A percentile compares a stretch with the other conserved stretches of the same genome.
These are phyloP conservation scores for Leccinum obscurum DNA, from an alignment of 768 basidiomycete species.

Conservation along the genomic window DNA sequence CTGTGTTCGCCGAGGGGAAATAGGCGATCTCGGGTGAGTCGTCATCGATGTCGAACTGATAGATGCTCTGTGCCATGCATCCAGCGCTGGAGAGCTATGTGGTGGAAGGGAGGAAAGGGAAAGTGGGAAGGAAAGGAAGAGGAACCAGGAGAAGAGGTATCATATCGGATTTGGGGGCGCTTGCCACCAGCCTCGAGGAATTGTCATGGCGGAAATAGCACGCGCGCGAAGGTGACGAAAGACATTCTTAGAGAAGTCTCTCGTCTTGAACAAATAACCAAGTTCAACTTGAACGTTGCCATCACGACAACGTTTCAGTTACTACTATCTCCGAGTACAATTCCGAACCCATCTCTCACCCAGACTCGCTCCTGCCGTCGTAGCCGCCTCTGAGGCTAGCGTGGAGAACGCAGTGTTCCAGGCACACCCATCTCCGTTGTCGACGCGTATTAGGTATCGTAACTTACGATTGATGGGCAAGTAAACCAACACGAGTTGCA, in stretches of 20 bases:
- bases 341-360: too few relatives aligned
- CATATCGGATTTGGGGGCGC: background rate
- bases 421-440: background rate
- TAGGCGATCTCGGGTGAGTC: conserved; percentile 65
- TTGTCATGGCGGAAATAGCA: conserved; percentile 27
- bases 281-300: background rate
- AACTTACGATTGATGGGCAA: background rate
- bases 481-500: conserved; percentile 10
- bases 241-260: background rate
- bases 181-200: conserved; percentile 33
- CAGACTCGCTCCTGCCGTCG: too few relatives aligned
- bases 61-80: conserved; percentile 31
- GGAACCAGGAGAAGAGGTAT: conserved; percentile 2
- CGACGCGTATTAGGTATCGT: background rate
- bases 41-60: conserved; percentile 56
- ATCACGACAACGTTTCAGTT: background rate
- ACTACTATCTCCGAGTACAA: too few relatives aligned
- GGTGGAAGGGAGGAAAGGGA: conserved; percentile 7
- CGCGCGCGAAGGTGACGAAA: conserved; percentile 15
- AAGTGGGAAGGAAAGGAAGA: conserved; percentile 10
- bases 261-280: background rate
- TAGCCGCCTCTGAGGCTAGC: background rate
- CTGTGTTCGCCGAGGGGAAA: conserved; percentile 57
- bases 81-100: conserved; percentile 24
- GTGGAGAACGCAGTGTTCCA: background rate